Evolutionary conservation across 805 yeast genomes (phyloP).

Genomic region (Sugiyamaella marilandica): DNA sequence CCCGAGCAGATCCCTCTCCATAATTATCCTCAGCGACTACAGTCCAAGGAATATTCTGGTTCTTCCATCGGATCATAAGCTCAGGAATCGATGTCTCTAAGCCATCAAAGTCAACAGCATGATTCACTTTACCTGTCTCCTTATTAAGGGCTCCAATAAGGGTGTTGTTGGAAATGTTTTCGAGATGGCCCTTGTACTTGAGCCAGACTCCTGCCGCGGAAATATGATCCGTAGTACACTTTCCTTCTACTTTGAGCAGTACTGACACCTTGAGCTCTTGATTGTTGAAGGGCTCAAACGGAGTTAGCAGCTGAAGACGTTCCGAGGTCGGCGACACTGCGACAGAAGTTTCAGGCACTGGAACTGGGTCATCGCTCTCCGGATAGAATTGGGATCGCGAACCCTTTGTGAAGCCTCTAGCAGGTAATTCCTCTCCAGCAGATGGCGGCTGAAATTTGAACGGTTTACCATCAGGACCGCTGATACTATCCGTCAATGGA

Average conservation of each 20-base stretch:
- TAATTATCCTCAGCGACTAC: slow-evolving; percentile 97
- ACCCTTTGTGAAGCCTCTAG: slow-evolving; percentile 68
- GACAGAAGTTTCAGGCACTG: slow-evolving; percentile 54
- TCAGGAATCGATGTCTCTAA: slow-evolving; percentile 81
- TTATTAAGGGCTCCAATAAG: slow-evolving; percentile 94
- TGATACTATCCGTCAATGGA: slow-evolving; percentile 83
- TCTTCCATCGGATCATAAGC: slow-evolving; percentile 92
- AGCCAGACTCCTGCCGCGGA: slow-evolving; percentile 99
- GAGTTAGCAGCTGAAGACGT: slow-evolving; percentile 85
- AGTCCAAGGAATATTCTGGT: slow-evolving; percentile 79
- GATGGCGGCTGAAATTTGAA: slow-evolving; percentile 78
- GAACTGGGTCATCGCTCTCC: slow-evolving; percentile 53
- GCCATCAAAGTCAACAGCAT: slow-evolving; percentile 82
- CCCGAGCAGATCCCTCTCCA: slow-evolving; percentile 99
- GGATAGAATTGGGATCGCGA: slow-evolving; percentile 69
- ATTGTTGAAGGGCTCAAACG: slow-evolving; percentile 77
- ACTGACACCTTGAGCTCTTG: slow-evolving; percentile 73
- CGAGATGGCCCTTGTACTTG: slow-evolving; percentile 96
- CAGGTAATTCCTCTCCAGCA: slow-evolving; percentile 78
- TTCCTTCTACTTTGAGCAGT: slow-evolving; percentile 88
- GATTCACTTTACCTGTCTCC: slow-evolving; percentile 94
- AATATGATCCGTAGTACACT: slow-evolving; percentile 97
- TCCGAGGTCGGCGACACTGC: slow-evolving; percentile 84
- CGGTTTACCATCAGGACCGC: slow-evolving; percentile 54
- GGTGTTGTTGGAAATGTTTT: slow-evolving; percentile 91